Percentiles rank a stretch among this genome's conserved stretches.
These are phyloP conservation scores for Oleoguttula mirabilis DNA, from an alignment of 495 filamentous ascomycete species.

Conservation along the genomic window DNA sequence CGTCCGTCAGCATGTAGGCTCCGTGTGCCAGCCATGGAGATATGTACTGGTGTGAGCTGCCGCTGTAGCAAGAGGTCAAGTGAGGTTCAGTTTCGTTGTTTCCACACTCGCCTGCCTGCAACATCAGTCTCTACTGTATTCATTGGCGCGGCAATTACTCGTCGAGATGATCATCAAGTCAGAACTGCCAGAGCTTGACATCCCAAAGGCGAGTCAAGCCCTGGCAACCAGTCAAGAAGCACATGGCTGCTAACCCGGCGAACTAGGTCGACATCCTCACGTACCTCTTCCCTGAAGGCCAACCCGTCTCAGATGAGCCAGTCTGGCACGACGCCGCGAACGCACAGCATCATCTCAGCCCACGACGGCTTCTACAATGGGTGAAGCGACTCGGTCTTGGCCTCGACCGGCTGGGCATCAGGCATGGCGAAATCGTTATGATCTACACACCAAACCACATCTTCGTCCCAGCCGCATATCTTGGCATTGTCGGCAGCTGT, in stretches of 20 bases:
- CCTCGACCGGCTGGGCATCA: slow-evolving; percentile 29
- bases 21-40: too few relatives aligned
- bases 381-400: slow-evolving; percentile 34
- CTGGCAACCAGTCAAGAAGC: too few relatives aligned
- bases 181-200: slow-evolving; percentile 26
- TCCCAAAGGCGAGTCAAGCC: slow-evolving; percentile 24
- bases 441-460: slow-evolving; percentile 39
- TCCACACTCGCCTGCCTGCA: too few relatives aligned
- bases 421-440: slow-evolving; percentile 35
- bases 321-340: slow-evolving; percentile 37
- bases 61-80: too few relatives aligned
- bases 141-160: too few relatives aligned
- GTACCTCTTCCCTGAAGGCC: slow-evolving; percentile 34
- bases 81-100: too few relatives aligned
- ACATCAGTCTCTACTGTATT: too few relatives aligned
- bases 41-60: too few relatives aligned
- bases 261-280: slow-evolving; percentile 30
- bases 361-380: slow-evolving; percentile 32
- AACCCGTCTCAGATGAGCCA: slow-evolving; percentile 28
- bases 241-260: too few relatives aligned
- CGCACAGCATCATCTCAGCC: slow-evolving; percentile 27
- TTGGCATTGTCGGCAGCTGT: slow-evolving; percentile 35
- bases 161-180: slow-evolving; percentile 29
- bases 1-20: too few relatives aligned
- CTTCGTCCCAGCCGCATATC: slow-evolving; percentile 36